Base-by-base conservation (phyloP, 2,329 filamentous ascomycete species). In the Clarireedia hainanense region DNA sequence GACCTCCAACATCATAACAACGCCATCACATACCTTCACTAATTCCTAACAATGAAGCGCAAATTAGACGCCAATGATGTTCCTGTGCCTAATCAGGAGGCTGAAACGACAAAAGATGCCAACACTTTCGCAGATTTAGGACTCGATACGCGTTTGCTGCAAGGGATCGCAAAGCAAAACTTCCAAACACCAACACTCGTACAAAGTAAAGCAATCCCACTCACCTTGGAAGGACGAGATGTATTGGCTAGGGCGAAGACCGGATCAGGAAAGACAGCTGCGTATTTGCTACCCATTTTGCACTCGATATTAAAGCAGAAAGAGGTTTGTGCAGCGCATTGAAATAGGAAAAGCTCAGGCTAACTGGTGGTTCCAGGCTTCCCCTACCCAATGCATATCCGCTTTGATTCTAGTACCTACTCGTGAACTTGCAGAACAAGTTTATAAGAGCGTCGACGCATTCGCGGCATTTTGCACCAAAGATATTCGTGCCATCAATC, bases 191-290 rank as follows among this genome's bases (percentile, higher is more conserved):
- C 94, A 14, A 97, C 94, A n/a, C 80, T 86, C 12, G 88, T 97
- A 1, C 94, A 99, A 72, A 80, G 83, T 43, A 86, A 87, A 71
- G 89, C 89, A 1, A 95, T 99, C 60, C 94, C 94, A 1, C 74
- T 96, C 39, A 90, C 89, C 23, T 76, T 97, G 17, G 84, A 91
- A 61, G 92, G 94, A 12, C 86, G 89, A 67, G 91, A 97, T 76
- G 84, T 99, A 48, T 77, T 97, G 40, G 91, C 91, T 54, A 91
- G 92, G 68, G 90, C 92, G 39, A 95, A 92, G 72, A 97, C 94
- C 5, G 94, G 94, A 12, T 96, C 91, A 4, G 94, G 94, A 63
- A 99, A 99, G 78, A 99, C 94, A 10, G 90, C 90, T n/a, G 92
- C 94, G 50, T 97, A 97, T 69, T 76, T 96, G 6, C 78, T 99